Percentiles rank a stretch among this genome's conserved stretches.
phyloP scores from a whole-genome alignment of 192 early-diverging fungal genomes.

The Dimargaris xerosporica region DNA sequence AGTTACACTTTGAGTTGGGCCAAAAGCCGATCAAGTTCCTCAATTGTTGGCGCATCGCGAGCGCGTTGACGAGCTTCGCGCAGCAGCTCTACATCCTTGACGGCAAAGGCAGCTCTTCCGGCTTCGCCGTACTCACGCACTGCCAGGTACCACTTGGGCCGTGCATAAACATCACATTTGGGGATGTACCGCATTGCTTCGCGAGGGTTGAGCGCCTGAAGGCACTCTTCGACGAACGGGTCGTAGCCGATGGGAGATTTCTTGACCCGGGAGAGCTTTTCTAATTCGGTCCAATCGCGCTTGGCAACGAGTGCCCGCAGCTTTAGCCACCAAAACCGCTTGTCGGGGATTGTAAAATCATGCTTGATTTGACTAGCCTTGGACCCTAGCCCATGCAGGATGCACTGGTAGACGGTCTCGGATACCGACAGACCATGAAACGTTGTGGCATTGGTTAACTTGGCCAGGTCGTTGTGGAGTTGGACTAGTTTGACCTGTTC shows the following conservation, averaged over 20 bases:
- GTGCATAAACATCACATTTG: constrained; percentile 42
- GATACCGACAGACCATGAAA: constrained; percentile 63
- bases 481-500: constrained; percentile 51
- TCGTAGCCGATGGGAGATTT: constrained; percentile 70
- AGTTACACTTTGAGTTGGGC: constrained; percentile 7
- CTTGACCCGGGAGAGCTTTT: constrained; percentile 55
- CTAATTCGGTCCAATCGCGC: constrained; percentile 76
- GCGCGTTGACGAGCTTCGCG: constrained; percentile 8
- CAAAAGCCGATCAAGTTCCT: background rate
- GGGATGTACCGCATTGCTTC: constrained; percentile 66
- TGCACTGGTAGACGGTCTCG: constrained; percentile 72
- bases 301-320: constrained; percentile 61
- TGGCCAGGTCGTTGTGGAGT: constrained; percentile 55
- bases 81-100: constrained; percentile 47
- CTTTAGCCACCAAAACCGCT: constrained; percentile 81
- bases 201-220: constrained; percentile 52
- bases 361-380: constrained; percentile 61
- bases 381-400: constrained; percentile 48
- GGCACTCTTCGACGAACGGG: constrained; percentile 71
- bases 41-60: background rate
- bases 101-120: constrained; percentile 41
- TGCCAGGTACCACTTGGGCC: constrained; percentile 47
- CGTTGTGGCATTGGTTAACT: constrained; percentile 37
- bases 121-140: constrained; percentile 63
- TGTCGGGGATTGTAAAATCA: constrained; percentile 82